Evolutionary conservation across 2,329 filamentous ascomycete species (phyloP), one percentile per base, ranked within the genome.

Genomic region (Fusarium sp.): DNA sequence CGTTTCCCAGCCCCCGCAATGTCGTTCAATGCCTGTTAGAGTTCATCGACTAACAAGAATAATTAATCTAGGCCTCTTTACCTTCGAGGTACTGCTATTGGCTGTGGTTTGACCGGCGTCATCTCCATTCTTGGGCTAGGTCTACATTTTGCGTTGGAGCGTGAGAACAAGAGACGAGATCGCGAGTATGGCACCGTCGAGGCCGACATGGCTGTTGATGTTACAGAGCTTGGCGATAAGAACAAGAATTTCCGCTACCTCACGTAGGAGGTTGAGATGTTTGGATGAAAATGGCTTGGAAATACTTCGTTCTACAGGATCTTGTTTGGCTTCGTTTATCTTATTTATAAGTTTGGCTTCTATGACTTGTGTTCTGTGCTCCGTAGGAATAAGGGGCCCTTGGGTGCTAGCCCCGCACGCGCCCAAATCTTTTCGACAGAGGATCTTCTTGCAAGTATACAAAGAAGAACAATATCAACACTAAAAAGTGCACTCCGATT

Each of bases 161-260:
- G 48, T 3, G 61, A 69, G 36, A 68, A 69, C 15, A 42, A 28
- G 3, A 43, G 43, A 9, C 45, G 58, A 10, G 56, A 64, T 2
- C 28, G 58, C 13, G 45, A 46, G 28, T 57, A 48, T 50, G 65
- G 67, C 2, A 33, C 61, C 0, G 61, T 69, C 4, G 65, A 68
- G 2, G 36, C 34, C 7, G 40, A 66, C 7, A 20, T 43, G 38
- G 38, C 59, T 6, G 33, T 69, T 1, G 65, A 69, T 13, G 67
- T 69, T 2, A 62, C 65, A 0, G 43, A 46, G 15, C 33, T 58
- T 14, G 65, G 62, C 14, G 65, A 68, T 7, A 62, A 62, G 36
- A 49, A 68, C 43, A 45, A 40, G 2, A 63, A 66, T 33, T 68
- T 68, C 3, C 57, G 62, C 6, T 68, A 51, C 22, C 46, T 61